Conservation (phyloP, 202 grass and related monocot genomes). For the Digitaria exilis region DNA sequence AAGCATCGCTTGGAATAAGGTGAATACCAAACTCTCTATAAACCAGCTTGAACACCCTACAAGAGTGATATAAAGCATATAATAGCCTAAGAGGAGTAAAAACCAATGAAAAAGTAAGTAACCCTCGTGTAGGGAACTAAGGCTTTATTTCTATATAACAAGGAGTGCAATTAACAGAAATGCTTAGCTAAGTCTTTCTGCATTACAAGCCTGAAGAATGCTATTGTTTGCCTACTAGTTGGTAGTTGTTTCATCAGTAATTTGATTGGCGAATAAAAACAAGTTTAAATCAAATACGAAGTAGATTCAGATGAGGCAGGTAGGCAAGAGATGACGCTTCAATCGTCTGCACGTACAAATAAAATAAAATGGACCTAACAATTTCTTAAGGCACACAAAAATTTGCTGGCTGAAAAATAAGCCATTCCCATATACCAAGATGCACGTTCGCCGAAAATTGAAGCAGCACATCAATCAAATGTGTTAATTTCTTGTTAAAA, state of each 20-base stretch:
- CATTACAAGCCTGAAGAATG: not conserved
- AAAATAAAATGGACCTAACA: not conserved
- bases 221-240: not conserved
- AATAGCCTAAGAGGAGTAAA: not conserved
- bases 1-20: slow-evolving; percentile 54
- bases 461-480: not conserved
- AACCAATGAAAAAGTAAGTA: not conserved
- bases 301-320: not conserved
- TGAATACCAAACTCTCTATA: slow-evolving; percentile 53
- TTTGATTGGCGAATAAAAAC: not conserved
- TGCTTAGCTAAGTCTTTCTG: no score
- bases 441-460: not conserved
- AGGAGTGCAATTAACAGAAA: not conserved
- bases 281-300: not conserved
- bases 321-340: not conserved
- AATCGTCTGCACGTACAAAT: not conserved
- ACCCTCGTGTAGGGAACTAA: not conserved
- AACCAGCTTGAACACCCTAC: slow-evolving; percentile 68
- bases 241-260: not conserved
- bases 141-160: not conserved
- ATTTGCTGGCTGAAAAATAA: no score
- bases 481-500: no score
- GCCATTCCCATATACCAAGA: no score
- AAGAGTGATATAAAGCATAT: slow-evolving; percentile 2
- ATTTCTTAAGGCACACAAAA: no score